Percentiles rank a stretch among this genome's conserved stretches.
Evolutionary conservation across 75 land plant genomes (phyloP).

Genomic region (Selaginella moellendorffii): DNA sequence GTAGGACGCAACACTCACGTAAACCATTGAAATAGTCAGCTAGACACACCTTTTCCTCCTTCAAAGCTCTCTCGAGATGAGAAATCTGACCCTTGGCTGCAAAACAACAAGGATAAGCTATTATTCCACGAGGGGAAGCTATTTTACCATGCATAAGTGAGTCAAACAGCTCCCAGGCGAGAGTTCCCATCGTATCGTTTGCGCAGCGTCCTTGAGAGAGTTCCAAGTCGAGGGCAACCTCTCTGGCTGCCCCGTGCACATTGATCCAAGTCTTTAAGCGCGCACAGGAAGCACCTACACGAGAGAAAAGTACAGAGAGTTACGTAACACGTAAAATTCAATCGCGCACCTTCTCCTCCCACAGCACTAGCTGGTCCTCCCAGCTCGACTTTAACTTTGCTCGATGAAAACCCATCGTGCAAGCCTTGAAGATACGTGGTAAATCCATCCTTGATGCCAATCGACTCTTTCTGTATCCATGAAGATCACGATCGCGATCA

Average conservation of each 20-base stretch:
- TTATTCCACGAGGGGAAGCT: too few species aligned
- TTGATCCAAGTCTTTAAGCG: slow-evolving; percentile 1
- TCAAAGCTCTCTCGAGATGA: slow-evolving; percentile 7
- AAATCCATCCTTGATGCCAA: slow-evolving; percentile 12
- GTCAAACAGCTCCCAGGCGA: slow-evolving; percentile 19
- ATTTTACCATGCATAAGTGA: neutral
- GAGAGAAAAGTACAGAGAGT: neutral
- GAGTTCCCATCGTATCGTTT: slow-evolving; percentile 16
- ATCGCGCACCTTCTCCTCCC: slow-evolving; percentile 15
- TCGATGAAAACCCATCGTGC: slow-evolving; percentile 14
- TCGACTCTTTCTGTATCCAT: slow-evolving; percentile 13
- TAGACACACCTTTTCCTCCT: slow-evolving; percentile 7
- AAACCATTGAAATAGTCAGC: too few species aligned
- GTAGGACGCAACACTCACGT: neutral
- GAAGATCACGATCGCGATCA: neutral
- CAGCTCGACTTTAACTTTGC: slow-evolving; percentile 14
- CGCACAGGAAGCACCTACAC: slow-evolving; percentile 18
- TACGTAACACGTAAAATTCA: neutral
- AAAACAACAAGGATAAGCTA: too few species aligned
- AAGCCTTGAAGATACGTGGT: slow-evolving; percentile 14
- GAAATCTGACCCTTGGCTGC: neutral
- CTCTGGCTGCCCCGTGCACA: slow-evolving; percentile 11
- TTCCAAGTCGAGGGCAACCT: slow-evolving; percentile 9
- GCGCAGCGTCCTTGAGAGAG: slow-evolving; percentile 15
- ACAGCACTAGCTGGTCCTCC: slow-evolving; percentile 26